A percentile compares a stretch with the other conserved stretches of the same genome.
Conservation (phyloP, 2,329 filamentous ascomycete species). For the Phoma sp. region DNA sequence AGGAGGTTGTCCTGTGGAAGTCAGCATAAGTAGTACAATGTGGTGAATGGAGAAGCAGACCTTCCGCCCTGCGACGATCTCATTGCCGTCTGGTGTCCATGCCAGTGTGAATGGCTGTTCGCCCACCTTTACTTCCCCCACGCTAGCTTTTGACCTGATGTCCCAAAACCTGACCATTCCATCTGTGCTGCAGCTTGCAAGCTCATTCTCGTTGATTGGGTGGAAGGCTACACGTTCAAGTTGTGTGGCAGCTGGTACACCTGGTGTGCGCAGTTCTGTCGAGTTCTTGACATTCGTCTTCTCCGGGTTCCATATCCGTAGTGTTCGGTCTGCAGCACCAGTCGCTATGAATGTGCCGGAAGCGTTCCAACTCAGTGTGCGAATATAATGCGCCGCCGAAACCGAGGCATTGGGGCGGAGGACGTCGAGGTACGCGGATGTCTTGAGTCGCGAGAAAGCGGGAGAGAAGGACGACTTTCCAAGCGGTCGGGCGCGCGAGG, state of each 20-base stretch:
- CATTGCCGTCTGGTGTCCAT: constrained; percentile 76
- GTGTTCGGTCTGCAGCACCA: constrained; percentile 72
- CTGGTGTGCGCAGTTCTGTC: constrained; percentile 75
- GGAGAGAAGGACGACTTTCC: constrained; percentile 73
- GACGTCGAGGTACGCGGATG: constrained; percentile 68
- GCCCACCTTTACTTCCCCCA: constrained; percentile 69
- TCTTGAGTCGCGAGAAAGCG: constrained; percentile 73
- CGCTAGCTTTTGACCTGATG: constrained; percentile 73
- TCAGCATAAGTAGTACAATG: neutral
- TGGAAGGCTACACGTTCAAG: constrained; percentile 83
- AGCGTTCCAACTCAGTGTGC: constrained; percentile 88
- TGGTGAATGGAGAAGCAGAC: constrained; percentile 51
- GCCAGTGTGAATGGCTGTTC: constrained; percentile 74
- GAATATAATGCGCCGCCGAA: constrained; percentile 56
- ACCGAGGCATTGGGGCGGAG: constrained; percentile 42
- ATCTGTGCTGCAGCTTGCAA: constrained; percentile 77
- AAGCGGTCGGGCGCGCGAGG: constrained; percentile 63
- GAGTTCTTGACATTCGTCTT: constrained; percentile 75
- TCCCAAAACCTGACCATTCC: constrained; percentile 83
- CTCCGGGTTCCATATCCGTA: constrained; percentile 85
- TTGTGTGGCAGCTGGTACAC: constrained; percentile 35
- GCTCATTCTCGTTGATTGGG: constrained; percentile 76
- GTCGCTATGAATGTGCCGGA: constrained; percentile 84
- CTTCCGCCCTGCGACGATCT: constrained; percentile 76
- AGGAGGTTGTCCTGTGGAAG: constrained; percentile 66